Conservation (phyloP, 2,329 filamentous ascomycete species). For the Cladophialophora chaetospira region DNA sequence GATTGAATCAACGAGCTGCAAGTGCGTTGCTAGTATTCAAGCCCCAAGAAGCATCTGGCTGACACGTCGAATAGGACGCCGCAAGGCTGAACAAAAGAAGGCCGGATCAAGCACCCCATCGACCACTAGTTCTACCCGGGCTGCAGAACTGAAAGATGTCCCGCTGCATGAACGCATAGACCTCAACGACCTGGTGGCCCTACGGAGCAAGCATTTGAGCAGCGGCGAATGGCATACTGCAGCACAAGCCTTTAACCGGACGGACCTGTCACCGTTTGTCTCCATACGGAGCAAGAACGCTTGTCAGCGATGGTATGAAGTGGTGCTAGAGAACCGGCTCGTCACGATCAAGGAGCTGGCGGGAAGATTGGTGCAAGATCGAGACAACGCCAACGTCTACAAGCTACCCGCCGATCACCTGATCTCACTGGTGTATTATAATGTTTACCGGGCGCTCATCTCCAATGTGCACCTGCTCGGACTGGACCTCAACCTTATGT, state of each 20-base stretch:
- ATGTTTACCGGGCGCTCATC: conserved; percentile 40
- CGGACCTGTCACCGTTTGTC: conserved; percentile 13
- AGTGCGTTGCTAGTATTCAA: conserved; percentile 11
- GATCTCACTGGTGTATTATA: conserved; percentile 39
- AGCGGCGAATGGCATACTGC: conserved; percentile 11
- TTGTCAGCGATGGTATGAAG: conserved; percentile 20
- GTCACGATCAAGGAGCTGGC: conserved; percentile 14
- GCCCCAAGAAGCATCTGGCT: conserved; percentile 12
- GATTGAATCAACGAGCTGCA: conserved; percentile 49
- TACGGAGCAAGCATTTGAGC: conserved; percentile 1
- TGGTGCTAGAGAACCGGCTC: conserved; percentile 15
- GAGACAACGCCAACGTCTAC: conserved; percentile 15
- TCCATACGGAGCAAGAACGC: conserved; percentile 20
- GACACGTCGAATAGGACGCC: conserved; percentile 26
- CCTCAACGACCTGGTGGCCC: conserved; percentile 11
- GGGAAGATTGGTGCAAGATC: conserved; percentile 1
- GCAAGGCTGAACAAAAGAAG: conserved; percentile 24
- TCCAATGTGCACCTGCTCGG: conserved; percentile 38
- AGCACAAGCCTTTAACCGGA: neutral
- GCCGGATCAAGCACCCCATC: neutral
- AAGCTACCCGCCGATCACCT: conserved; percentile 38
- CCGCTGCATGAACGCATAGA: conserved; percentile 7
- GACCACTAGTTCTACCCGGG: neutral
- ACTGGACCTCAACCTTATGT: conserved; percentile 28
- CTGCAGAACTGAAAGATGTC: neutral